Conservation (phyloP, 164 flowering plant species). For the Tetrastigma voinierianum region DNA sequence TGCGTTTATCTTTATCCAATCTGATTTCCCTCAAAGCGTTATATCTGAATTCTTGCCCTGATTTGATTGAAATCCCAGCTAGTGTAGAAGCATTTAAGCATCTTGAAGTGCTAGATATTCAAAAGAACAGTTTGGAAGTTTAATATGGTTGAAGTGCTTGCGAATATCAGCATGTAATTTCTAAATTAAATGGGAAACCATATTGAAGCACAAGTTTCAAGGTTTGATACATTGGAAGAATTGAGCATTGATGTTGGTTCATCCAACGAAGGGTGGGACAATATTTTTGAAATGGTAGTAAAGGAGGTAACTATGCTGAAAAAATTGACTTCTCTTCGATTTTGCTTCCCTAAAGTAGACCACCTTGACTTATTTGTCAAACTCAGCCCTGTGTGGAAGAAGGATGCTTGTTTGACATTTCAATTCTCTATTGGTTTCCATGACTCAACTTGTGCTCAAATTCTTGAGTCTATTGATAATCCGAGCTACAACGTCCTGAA, state of each 20-base stretch:
- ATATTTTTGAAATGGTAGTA: not conserved
- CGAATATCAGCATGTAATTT: not conserved
- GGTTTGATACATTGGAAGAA: conserved; percentile 14
- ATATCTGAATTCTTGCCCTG: conserved; percentile 5
- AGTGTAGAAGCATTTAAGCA: not conserved
- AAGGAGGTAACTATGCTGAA: conserved; percentile 5
- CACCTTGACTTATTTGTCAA: not conserved
- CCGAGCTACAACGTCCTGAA: not conserved
- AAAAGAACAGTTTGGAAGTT: conserved; percentile 1
- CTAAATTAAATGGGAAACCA: not conserved
- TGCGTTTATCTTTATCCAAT: conserved; percentile 14
- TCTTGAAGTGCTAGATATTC: conserved; percentile 11
- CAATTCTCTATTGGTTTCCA: conserved; percentile 7
- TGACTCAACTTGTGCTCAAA: not conserved
- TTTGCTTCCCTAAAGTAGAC: conserved; percentile 14
- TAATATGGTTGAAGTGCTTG: conserved; percentile 10
- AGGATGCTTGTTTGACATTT: conserved; percentile 1
- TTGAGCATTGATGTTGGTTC: conserved; percentile 15
- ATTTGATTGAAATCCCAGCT: conserved; percentile 5
- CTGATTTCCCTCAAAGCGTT: conserved; percentile 8
- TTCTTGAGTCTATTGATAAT: not conserved
- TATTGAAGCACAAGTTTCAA: not conserved
- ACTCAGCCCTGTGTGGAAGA: not conserved
- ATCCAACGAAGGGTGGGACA: not conserved
- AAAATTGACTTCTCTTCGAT: not conserved